Conservation (phyloP, 768 basidiomycete species). For the Suillus brevipes region DNA sequence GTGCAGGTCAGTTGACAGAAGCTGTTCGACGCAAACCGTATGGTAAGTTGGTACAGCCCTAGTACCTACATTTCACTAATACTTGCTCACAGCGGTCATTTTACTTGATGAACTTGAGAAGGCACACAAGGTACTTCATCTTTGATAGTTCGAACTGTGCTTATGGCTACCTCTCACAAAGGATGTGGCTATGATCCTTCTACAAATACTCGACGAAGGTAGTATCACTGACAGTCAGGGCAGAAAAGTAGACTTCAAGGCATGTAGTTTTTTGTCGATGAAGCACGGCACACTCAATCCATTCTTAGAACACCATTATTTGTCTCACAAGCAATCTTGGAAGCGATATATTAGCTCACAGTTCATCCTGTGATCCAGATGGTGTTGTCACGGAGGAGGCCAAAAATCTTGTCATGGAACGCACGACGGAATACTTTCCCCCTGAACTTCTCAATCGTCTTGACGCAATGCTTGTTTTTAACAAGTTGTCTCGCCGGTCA, state of each 20-base stretch:
- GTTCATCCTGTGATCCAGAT: slow-evolving; percentile 57
- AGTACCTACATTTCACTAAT: background rate
- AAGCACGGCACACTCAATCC: background rate
- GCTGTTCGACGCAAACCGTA: slow-evolving; percentile 65
- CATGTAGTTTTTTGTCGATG: slow-evolving; percentile 18
- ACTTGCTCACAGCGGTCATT: slow-evolving; percentile 47
- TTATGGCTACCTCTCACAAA: slow-evolving; percentile 19
- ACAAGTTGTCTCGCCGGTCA: slow-evolving; percentile 75
- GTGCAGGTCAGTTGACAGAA: slow-evolving; percentile 57
- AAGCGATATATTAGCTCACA: slow-evolving; percentile 72
- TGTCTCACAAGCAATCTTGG: slow-evolving; percentile 89
- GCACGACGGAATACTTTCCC: slow-evolving; percentile 80
- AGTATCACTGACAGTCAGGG: slow-evolving; percentile 89
- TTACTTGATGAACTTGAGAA: slow-evolving; percentile 70
- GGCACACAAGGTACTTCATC: slow-evolving; percentile 68
- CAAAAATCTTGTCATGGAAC: slow-evolving; percentile 65
- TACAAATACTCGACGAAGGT: slow-evolving; percentile 92
- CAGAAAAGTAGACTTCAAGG: slow-evolving; percentile 89
- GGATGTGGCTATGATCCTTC: slow-evolving; percentile 87
- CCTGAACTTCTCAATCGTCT: slow-evolving; percentile 90
- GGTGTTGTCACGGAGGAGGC: slow-evolving; percentile 67
- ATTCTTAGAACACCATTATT: slow-evolving; percentile 79
- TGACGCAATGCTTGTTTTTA: slow-evolving; percentile 87
- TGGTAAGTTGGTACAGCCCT: slow-evolving; percentile 29
- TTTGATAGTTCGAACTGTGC: background rate